phyloP scores from a whole-genome alignment of 2,329 filamentous ascomycete species.

The Apiospora kogelbergensis region DNA sequence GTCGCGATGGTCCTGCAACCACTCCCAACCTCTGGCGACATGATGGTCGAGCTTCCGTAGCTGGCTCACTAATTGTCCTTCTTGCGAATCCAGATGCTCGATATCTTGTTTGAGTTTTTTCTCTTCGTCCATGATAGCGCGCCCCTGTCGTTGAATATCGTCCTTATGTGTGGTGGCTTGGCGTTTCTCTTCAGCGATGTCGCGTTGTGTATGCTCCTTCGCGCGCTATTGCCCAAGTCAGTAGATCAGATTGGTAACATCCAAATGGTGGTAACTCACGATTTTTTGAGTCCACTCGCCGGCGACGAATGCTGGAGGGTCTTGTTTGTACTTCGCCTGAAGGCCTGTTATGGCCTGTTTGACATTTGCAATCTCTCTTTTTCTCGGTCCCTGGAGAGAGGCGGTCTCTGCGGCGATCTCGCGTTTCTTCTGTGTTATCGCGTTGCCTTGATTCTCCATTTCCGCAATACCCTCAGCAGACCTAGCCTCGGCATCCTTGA shows the following conservation, averaged over 20 bases:
- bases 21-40: constrained; percentile 71
- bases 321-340: constrained; percentile 61
- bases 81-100: constrained; percentile 66
- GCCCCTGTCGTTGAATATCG: constrained; percentile 43
- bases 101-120: constrained; percentile 48
- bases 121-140: constrained; percentile 35
- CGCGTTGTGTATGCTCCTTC: constrained; percentile 56
- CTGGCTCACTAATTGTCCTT: constrained; percentile 70
- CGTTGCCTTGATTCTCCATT: constrained; percentile 38
- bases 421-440: constrained; percentile 43
- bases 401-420: constrained; percentile 52
- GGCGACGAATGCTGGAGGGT: constrained; percentile 66
- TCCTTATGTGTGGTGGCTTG: constrained; percentile 33
- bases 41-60: constrained; percentile 63
- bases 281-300: constrained; percentile 71
- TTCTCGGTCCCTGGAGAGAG: constrained; percentile 45
- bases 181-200: constrained; percentile 45
- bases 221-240: constrained; percentile 49
- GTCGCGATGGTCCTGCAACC: constrained; percentile 71
- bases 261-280: constrained; percentile 46
- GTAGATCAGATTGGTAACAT: not conserved
- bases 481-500: constrained; percentile 54
- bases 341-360: constrained; percentile 60
- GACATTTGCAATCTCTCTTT: constrained; percentile 34
- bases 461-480: constrained; percentile 42